phyloP scores from a whole-genome alignment of 164 flowering plant genomes.

The Taxillus chinensis region DNA sequence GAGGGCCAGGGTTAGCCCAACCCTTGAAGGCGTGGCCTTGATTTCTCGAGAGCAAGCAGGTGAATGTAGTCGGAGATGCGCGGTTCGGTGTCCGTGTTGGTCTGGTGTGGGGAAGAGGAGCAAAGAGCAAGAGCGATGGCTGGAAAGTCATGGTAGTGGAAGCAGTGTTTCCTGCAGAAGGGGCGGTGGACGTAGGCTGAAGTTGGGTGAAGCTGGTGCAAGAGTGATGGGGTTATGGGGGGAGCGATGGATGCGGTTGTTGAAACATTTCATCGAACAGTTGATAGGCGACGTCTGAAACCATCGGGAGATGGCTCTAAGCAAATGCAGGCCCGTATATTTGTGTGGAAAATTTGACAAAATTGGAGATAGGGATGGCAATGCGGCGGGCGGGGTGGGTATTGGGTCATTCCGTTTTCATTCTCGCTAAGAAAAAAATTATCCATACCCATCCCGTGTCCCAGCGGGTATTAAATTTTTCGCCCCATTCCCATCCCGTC shows the following conservation, averaged over 20 bases:
- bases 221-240: conserved; percentile 6
- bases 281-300: conserved; percentile 19
- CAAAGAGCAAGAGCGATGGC: conserved; percentile 90
- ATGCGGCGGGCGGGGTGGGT: too few species aligned
- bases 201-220: conserved; percentile 35
- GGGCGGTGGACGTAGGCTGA: conserved; percentile 96
- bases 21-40: too few species aligned
- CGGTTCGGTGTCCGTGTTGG: conserved; percentile 58
- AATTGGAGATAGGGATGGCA: conserved; percentile 34
- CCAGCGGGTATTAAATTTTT: too few species aligned
- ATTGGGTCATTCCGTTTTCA: too few species aligned
- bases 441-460: too few species aligned
- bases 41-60: conserved; percentile 65
- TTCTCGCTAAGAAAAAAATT: too few species aligned
- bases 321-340: conserved; percentile 12
- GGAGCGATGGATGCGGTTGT: conserved; percentile 10
- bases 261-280: conserved; percentile 70
- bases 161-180: conserved; percentile 90
- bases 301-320: not conserved
- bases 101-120: conserved; percentile 28
- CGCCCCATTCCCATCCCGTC: too few species aligned
- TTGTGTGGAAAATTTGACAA: conserved; percentile 26
- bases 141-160: conserved; percentile 95
- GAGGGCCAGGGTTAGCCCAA: too few species aligned
- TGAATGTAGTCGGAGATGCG: conserved; percentile 52